Evolutionary conservation across 2,329 filamentous ascomycete species (phyloP), one percentile per base, ranked within the genome.

Genomic region (Ceratocystis variospora): DNA sequence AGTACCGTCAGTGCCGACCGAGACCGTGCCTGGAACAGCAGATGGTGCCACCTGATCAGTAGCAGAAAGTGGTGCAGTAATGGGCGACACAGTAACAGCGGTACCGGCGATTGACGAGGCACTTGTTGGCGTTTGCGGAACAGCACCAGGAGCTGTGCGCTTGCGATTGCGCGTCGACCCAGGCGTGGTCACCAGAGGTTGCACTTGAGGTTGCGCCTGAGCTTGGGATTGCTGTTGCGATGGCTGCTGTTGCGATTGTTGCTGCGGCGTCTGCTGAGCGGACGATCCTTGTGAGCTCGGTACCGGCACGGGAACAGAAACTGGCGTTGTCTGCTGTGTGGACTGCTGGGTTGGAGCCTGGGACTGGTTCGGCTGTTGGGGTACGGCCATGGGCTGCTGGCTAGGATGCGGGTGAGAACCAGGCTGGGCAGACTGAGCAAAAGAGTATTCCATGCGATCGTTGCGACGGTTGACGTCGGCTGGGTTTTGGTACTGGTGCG

Each of bases 401-500:
- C 73, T 71, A 61, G 74, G 71, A 69, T 78, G 76, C 65, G 76
- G 75, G 69, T 75, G 74, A 69, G 73, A 71, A 69, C 75, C 75
- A 62, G 75, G 74, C 70, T 77, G 76, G 61, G 75, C 41, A 28
- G 50, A 72, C 55, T 72, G 71, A 68, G 73, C 75, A 64, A 78
- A 79, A 61, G 75, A 73, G 67, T 78, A 78, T 22, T 78, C 76
- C 71, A 77, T 77, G 66, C 76, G 75, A 69, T 78, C 77, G 70
- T 74, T 75, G 66, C 77, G 76, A 68, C 76, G 76, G 70, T 74
- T 76, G n/a, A 65, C 45, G 50, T 61, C 64, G 79, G 83, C 79
- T 69, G 82, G 41, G 70, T 76, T 73, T 73, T 79, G 79, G 71
- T 82, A 82, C 65, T 77, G 73, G 71, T 83, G 79, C 68, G 72